Base-by-base conservation (phyloP, 306 rosid species). In the Cyamopsis tetragonoloba region DNA sequence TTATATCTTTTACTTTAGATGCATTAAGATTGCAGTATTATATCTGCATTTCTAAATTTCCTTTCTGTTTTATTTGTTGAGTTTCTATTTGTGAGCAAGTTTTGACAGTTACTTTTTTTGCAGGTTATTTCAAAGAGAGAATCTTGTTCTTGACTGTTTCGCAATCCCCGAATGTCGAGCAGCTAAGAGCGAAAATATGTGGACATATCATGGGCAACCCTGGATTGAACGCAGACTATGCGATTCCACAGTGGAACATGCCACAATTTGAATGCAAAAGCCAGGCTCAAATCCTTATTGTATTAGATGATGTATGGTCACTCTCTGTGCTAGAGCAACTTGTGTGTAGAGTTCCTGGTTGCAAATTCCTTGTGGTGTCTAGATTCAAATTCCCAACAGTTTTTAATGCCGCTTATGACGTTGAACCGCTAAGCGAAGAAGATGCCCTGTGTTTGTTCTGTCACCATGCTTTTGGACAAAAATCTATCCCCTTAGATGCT, bases 231-330 rank as follows among this genome's bases (percentile, higher is more conserved):
- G 72, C 80, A 3, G 69, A 38, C 53, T 74, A 79, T 70, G 72
- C 35, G 38, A 68, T 87, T 76, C 90, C 91, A 0, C 79, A 87
- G 3, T 67, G 78, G 73, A 81, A n/a, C n/a, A n/a, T 72, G 41
- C 82, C 83, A 0, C 89, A 77, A 37, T 77, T 63, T 22, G 82
- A 72, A 1, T 35, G 83, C 69, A 44, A 19, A 27, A 67, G 55
- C 14, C 76, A 77, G 57, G 35, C 83, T 18, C 75, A 58, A 42
- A 71, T 70, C 12, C 83, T 89, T 26, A 50, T 92, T 70, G 90
- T 92, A 68, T 34, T 92, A 11, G 98, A 92, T 57, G 96, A 92
- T 53, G 95, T 89, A 18, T 92, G 98, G 98, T 73, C 91, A 1
- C 83, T 61, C 1, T 0, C 78, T 1, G 85, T 63, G 49, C 86